Evolutionary conservation across 1,284 basidiomycete species (phyloP), one percentile per base, ranked within the genome.

Genomic region (Vanrija pseudolonga): DNA sequence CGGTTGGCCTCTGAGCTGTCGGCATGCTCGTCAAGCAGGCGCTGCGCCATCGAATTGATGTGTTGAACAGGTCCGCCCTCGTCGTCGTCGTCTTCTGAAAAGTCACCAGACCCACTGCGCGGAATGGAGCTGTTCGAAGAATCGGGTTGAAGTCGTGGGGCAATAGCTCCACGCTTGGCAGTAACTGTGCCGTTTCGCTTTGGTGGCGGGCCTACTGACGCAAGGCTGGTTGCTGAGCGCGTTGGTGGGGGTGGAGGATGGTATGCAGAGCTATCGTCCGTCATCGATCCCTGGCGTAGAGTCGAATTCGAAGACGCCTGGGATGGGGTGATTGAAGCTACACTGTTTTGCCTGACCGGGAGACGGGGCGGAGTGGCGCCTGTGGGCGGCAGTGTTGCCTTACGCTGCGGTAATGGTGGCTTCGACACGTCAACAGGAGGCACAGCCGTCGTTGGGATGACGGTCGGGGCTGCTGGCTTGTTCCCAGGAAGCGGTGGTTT

Each of bases 1-100:
- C 91, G 83, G 22, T 89, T 94, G 1, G 91, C 87, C 45, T 83
- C 82, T 45, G 85, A 90, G 9, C 84, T 81, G 71, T 95, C 91
- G 0, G 92, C 91, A 51, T 90, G 82, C 19, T 83, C 79, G 56
- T 92, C 88, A 0, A 82, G 45, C 18, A 69, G 57, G 3, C 70
- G 59, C 43, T 71, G 72, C 2, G 71, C 66, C 18, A 57, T 48
- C 1, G 64, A 43, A 4, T 58, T 59, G 3, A 68, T 43, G 3
- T 57, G 60, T 1, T 53, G 45, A 0, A 55, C 44, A 0, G 62
- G 50, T 3, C 59, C 37, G 0, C 50, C 38, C 1, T 60, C 62
- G 8, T 61, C 69, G 8, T 68, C 73, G 36, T 67, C 71, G 20
- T 67, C 71, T n/a, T 67, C 71, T n/a, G 69, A 69, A 55, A 7